A percentile compares a stretch with the other conserved stretches of the same genome.
These are phyloP conservation scores for Auricularia cornea DNA, from an alignment of 768 basidiomycete genomes.

Conservation along the genomic window DNA sequence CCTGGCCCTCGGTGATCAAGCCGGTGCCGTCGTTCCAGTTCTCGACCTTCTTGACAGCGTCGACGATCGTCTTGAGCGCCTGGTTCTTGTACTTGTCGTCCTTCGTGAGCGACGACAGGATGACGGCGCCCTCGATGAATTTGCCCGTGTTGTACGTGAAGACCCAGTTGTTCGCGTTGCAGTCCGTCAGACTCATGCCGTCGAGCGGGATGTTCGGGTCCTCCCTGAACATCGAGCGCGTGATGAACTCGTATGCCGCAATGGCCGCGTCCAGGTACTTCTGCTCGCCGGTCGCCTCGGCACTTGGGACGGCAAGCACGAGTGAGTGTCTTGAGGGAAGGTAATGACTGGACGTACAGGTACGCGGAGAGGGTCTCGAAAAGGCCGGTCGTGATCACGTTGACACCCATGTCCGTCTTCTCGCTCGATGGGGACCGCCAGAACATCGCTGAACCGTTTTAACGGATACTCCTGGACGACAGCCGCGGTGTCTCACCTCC, in stretches of 20 bases:
- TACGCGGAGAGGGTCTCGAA: not conserved
- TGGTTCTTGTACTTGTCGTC: conserved; percentile 33
- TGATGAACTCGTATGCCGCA: conserved; percentile 41
- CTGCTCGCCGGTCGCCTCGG: conserved; percentile 34
- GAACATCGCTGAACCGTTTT: conserved; percentile 30
- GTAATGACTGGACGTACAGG: not conserved
- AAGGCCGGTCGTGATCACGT: conserved; percentile 22
- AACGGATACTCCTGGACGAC: not conserved
- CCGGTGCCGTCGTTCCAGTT: conserved; percentile 42
- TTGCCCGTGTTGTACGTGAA: conserved; percentile 53
- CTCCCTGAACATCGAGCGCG: conserved; percentile 34
- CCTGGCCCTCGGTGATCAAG: conserved; percentile 41
- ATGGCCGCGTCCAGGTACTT: conserved; percentile 42
- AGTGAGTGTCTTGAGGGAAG: no score
- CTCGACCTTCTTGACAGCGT: conserved; percentile 33
- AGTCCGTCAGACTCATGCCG: conserved; percentile 38
- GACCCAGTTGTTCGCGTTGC: conserved; percentile 38
- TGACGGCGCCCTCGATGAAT: conserved; percentile 42
- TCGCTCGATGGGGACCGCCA: conserved; percentile 42
- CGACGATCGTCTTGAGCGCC: conserved; percentile 29
- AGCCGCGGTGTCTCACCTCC: conserved; percentile 28
- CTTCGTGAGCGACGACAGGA: conserved; percentile 35
- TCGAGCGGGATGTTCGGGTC: conserved; percentile 36
- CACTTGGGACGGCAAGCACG: no score
- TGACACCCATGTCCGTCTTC: conserved; percentile 39